Base-by-base conservation (phyloP, 257 asterid species). In the Oldenlandia corymbosa region DNA sequence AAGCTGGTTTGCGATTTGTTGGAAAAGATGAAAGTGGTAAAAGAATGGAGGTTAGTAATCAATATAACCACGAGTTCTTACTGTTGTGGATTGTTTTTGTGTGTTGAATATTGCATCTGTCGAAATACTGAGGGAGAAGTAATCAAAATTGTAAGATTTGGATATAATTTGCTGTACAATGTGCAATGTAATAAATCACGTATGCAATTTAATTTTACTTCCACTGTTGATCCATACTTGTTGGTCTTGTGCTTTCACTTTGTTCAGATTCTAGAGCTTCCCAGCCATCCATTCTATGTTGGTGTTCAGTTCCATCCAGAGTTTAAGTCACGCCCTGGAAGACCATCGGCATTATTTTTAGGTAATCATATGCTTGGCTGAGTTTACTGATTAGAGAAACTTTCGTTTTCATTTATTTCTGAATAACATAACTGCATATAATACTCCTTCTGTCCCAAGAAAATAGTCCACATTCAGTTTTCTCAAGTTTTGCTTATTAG, bases 231-330 rank as follows among this genome's bases (percentile, higher is more conserved):
- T 47, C 67, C 21, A 1, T 28, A 55, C 11, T 45, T 30, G n/a
- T 9, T 3, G 12, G 31, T 30, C 5, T 37, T 28, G 10, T 12
- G 16, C 47, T 10, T 11, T 6, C 48, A 46, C 65, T 51, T 53
- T 73, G 17, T 72, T 78, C 75, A 88, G 96, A 83, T 91, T 60
- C 67, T 88, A 75, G 98, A 91, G 83, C 81, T 85, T 53, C 74
- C 67, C 7, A 78, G 55, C 70, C 96, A 91, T 72, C 96, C 96
- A 17, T 91, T 81, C 71, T 91, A 85, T 61, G 86, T 88, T 69
- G 96, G 98, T 32, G 94, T 80, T 66, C 98, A 91, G 78, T 91
- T 91, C 68, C 98, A 91, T 75, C 98, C 98, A 39, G 98, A 91
- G 81, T 88, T 76, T 68, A 91, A 88, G 79, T 88, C 96, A 7